Evolutionary conservation across 2,329 filamentous ascomycete species (phyloP).

Genomic region (Scedosporium boydii): DNA sequence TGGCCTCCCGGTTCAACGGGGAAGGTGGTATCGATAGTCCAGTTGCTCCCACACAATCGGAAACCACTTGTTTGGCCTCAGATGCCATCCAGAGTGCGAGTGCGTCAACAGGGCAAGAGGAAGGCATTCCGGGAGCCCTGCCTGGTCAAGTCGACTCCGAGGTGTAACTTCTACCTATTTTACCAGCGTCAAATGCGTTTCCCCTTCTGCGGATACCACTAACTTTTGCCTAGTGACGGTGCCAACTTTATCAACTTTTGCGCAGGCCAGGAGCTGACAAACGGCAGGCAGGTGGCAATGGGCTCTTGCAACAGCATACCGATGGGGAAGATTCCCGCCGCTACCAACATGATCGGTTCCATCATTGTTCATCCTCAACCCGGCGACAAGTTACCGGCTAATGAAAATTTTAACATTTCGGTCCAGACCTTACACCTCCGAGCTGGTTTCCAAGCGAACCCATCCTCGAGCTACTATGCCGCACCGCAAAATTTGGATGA

Average conservation of each 20-base stretch:
- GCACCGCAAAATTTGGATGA: conserved; percentile 40
- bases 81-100: background rate
- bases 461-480: conserved; percentile 42
- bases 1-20: no score
- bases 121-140: background rate
- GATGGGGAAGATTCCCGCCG: conserved; percentile 45
- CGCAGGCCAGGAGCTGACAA: conserved; percentile 40
- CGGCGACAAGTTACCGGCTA: conserved; percentile 25
- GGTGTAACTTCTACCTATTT: background rate
- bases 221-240: conserved; percentile 24
- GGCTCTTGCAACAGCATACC: conserved; percentile 49
- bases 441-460: conserved; percentile 46
- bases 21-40: no score
- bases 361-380: conserved; percentile 37
- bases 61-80: background rate
- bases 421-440: conserved; percentile 37
- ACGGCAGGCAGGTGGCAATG: conserved; percentile 36
- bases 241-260: conserved; percentile 55
- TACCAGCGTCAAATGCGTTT: background rate
- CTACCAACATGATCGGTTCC: conserved; percentile 43
- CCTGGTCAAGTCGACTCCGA: background rate
- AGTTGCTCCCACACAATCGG: background rate
- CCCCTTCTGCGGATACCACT: background rate
- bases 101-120: background rate
- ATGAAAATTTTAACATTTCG: conserved; percentile 34